These are phyloP conservation scores for Waltiozyma solani DNA, from an alignment of 1,139 yeast genomes.

Conservation along the genomic window DNA sequence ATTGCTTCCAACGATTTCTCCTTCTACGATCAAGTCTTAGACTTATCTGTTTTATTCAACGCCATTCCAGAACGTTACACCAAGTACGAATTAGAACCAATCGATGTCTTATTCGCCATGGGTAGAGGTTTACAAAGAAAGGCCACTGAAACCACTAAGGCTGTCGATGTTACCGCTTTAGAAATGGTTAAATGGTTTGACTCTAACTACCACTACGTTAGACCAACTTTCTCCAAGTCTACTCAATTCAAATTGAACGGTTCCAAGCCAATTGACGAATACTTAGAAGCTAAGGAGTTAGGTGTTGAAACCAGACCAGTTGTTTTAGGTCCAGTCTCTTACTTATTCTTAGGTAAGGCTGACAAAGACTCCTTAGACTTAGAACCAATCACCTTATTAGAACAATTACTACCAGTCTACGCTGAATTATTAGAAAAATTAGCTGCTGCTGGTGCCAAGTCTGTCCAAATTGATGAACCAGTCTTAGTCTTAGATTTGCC, in stretches of 20 bases:
- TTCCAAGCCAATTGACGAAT: constrained; percentile 94
- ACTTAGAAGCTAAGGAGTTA: constrained; percentile 92
- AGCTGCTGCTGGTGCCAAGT: constrained; percentile 88
- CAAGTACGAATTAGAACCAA: constrained; percentile 79
- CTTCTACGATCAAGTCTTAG: constrained; percentile 94
- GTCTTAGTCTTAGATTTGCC: constrained; percentile 90
- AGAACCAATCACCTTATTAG: constrained; percentile 83
- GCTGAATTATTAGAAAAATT: constrained; percentile 80
- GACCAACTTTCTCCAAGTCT: constrained; percentile 96
- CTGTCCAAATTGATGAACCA: constrained; percentile 97
- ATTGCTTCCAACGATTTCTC: constrained; percentile 98
- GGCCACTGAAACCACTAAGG: constrained; percentile 78
- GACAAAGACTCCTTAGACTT: constrained; percentile 95
- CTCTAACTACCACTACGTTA: constrained; percentile 98
- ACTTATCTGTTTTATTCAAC: constrained; percentile 85
- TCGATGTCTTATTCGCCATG: constrained; percentile 96
- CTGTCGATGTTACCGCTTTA: constrained; percentile 96
- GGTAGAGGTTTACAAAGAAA: constrained; percentile 99
- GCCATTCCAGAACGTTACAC: constrained; percentile 96
- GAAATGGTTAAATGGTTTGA: constrained; percentile 99
- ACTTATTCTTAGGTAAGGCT: constrained; percentile 91
- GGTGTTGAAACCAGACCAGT: constrained; percentile 98
- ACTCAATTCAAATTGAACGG: constrained; percentile 95
- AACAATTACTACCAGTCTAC: constrained; percentile 87
- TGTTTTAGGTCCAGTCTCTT: constrained; percentile 91